Conservation (phyloP, 768 basidiomycete genomes). For the Rossbeevera mucosa region DNA sequence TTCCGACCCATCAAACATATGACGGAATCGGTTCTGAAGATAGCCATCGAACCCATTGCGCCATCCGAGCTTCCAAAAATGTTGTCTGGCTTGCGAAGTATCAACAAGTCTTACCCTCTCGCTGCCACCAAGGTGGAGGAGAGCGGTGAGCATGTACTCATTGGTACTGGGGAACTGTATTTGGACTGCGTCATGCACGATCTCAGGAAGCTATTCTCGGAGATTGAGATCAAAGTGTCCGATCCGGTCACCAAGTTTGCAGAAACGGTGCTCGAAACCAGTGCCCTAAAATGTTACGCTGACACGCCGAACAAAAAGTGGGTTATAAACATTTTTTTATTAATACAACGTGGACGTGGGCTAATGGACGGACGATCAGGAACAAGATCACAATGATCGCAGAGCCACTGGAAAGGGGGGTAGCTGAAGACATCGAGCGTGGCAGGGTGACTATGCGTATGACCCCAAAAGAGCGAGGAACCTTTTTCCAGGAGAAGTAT, state of each 20-base stretch:
- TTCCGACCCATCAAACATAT: conserved; percentile 96
- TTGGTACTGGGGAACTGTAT: conserved; percentile 96
- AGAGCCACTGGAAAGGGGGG: conserved; percentile 91
- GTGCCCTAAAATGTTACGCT: conserved; percentile 96
- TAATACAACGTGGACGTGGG: conserved; percentile 4
- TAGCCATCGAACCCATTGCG: conserved; percentile 96
- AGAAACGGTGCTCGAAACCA: conserved; percentile 97
- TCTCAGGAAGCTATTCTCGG: conserved; percentile 83
- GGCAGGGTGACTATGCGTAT: conserved; percentile 93
- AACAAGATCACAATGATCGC: conserved; percentile 99
- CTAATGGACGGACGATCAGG: conserved; percentile 40
- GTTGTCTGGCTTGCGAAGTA: conserved; percentile 91
- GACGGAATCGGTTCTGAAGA: conserved; percentile 94
- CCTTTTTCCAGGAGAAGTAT: conserved; percentile 95
- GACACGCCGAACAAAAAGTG: conserved; percentile 99
- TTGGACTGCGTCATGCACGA: conserved; percentile 98
- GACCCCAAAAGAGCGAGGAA: conserved; percentile 91
- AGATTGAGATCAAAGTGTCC: conserved; percentile 99
- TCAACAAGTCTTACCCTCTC: conserved; percentile 97
- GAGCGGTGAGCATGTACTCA: conserved; percentile 93
- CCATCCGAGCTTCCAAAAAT: conserved; percentile 99
- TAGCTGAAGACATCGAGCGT: conserved; percentile 94
- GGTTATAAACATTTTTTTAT: conserved; percentile 25
- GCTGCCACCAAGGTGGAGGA: conserved; percentile 96
- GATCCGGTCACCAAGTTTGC: conserved; percentile 98